A percentile compares a stretch with the other conserved stretches of the same genome.
These are phyloP conservation scores for Xylaria scruposa DNA, from an alignment of 495 filamentous ascomycete species.

Conservation along the genomic window DNA sequence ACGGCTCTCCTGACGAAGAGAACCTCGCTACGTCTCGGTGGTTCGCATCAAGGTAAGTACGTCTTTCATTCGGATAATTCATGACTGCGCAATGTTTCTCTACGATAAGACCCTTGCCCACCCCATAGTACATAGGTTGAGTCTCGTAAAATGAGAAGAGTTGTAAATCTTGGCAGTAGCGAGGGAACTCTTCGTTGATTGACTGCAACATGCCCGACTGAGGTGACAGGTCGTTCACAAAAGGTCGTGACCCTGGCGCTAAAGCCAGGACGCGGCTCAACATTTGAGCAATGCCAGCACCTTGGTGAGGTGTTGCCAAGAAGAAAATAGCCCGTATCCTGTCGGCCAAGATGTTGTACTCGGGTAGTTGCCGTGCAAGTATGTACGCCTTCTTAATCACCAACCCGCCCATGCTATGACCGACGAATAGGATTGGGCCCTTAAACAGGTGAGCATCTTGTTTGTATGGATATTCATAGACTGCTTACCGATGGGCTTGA, in stretches of 20 bases:
- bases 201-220: slow-evolving; percentile 19
- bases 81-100: slow-evolving; percentile 31
- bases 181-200: slow-evolving; percentile 44
- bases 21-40: slow-evolving; percentile 31
- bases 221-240: slow-evolving; percentile 6
- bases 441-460: slow-evolving; percentile 33
- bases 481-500: slow-evolving; percentile 31
- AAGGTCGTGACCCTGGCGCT: slow-evolving; percentile 5
- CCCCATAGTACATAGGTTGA: slow-evolving; percentile 5
- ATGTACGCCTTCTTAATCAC: slow-evolving; percentile 57
- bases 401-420: slow-evolving; percentile 63
- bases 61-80: slow-evolving; percentile 27
- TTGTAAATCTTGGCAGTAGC: slow-evolving; percentile 30
- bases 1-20: slow-evolving; percentile 24
- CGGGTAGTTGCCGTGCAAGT: slow-evolving; percentile 36
- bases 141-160: slow-evolving; percentile 47
- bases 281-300: slow-evolving; percentile 51
- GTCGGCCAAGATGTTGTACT: slow-evolving; percentile 34
- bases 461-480: slow-evolving; percentile 45
- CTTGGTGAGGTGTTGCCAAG: slow-evolving; percentile 59
- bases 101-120: slow-evolving; percentile 27
- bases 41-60: slow-evolving; percentile 27
- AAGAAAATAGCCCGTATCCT: slow-evolving; percentile 57
- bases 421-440: slow-evolving; percentile 54
- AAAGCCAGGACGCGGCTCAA: slow-evolving; percentile 39